Conservation (phyloP, 805 yeast species). For the Pichia thaimueangensis region DNA sequence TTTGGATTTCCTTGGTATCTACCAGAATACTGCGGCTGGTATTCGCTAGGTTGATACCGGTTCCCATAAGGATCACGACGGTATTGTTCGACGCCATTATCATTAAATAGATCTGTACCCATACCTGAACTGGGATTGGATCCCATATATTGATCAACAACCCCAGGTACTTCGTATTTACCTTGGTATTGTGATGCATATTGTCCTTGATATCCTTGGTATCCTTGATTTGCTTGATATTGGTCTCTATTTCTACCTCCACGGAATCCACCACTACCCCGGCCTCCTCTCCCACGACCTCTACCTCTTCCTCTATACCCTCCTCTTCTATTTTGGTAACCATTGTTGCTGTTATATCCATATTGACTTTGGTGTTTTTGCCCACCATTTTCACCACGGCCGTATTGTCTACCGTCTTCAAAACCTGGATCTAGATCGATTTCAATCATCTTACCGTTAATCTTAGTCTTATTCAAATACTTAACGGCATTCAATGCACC, state of each 20-base stretch:
- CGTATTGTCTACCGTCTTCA: slow-evolving; percentile 91
- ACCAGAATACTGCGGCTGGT: too few relatives aligned
- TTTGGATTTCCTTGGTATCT: too few relatives aligned
- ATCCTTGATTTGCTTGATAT: background rate
- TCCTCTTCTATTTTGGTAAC: slow-evolving; percentile 16
- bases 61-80: too few relatives aligned
- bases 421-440: slow-evolving; percentile 96
- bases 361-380: slow-evolving; percentile 39
- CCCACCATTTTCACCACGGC: slow-evolving; percentile 90
- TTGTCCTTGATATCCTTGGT: slow-evolving; percentile 1
- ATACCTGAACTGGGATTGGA: too few relatives aligned
- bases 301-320: slow-evolving; percentile 17
- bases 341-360: slow-evolving; percentile 7
- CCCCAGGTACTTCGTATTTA: background rate
- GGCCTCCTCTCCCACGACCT: slow-evolving; percentile 13
- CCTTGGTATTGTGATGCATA: background rate
- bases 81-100: too few relatives aligned
- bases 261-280: background rate
- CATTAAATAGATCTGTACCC: too few relatives aligned
- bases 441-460: slow-evolving; percentile 75
- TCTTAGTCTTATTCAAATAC: slow-evolving; percentile 70
- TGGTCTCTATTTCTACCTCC: slow-evolving; percentile 11
- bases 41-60: too few relatives aligned
- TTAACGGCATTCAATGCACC: slow-evolving; percentile 81
- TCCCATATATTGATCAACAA: too few relatives aligned